These are phyloP conservation scores for Metschnikowia sp. DNA, from an alignment of 805 yeast genomes.

Conservation along the genomic window DNA sequence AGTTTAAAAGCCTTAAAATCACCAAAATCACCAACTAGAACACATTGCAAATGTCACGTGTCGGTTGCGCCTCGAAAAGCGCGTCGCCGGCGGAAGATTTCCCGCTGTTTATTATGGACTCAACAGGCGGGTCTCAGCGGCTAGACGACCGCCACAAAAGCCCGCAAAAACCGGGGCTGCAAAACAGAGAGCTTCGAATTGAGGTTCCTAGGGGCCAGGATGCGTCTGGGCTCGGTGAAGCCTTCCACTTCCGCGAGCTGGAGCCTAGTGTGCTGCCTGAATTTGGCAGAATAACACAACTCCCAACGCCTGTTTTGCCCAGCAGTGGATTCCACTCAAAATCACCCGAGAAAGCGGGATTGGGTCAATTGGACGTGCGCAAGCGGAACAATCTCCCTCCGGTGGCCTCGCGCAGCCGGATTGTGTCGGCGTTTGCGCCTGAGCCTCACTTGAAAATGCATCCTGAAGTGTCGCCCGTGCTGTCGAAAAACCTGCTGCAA, in stretches of 20 bases:
- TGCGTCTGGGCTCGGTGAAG: constrained; percentile 7
- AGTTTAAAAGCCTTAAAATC: too few species aligned
- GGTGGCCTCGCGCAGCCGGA: constrained; percentile 3
- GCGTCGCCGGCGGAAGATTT: background rate
- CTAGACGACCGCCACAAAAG: background rate
- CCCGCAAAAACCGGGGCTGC: background rate
- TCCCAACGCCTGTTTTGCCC: constrained; percentile 43
- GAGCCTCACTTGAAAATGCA: constrained; percentile 2
- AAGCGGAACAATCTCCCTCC: constrained; percentile 3
- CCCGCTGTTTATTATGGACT: background rate
- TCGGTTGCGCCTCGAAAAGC: background rate
- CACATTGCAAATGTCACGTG: background rate
- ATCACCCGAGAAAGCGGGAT: background rate
- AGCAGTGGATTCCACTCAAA: background rate
- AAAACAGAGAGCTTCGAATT: constrained; percentile 7
- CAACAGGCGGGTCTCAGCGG: too few species aligned
- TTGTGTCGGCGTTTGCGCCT: constrained; percentile 15
- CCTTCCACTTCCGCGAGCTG: constrained; percentile 8
- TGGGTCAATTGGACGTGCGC: constrained; percentile 7
- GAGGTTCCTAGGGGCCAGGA: constrained; percentile 8
- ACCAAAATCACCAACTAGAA: too few species aligned
- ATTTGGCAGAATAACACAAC: constrained; percentile 36
- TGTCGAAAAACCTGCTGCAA: constrained; percentile 3
- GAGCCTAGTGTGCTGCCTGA: constrained; percentile 6
- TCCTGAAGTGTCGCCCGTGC: constrained; percentile 2